phyloP scores from a whole-genome alignment of 1,284 basidiomycete genomes.

The Ceratobasidium sp. region DNA sequence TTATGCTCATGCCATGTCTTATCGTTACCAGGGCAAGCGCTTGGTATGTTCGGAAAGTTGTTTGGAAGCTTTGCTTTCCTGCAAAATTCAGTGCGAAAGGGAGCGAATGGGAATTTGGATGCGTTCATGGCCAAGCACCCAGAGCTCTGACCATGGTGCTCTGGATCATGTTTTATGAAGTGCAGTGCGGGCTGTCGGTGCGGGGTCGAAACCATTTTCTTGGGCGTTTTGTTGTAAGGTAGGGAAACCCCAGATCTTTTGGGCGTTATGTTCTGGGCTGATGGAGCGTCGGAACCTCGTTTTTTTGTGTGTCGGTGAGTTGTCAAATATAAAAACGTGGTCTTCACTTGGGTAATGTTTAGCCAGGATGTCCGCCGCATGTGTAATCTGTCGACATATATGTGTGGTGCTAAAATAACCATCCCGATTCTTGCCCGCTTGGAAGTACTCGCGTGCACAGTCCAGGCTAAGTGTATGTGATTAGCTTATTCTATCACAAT shows the following conservation, averaged over 20 bases:
- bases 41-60: conserved; percentile 19
- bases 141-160: neutral
- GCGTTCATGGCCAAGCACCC: conserved; percentile 19
- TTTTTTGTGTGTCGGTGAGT: conserved; percentile 51
- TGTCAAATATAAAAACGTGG: conserved; percentile 51
- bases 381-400: conserved; percentile 46
- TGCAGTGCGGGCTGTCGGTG: no score
- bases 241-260: no score
- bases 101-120: conserved; percentile 14
- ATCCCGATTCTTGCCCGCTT: conserved; percentile 52
- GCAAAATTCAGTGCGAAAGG: conserved; percentile 17
- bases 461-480: neutral
- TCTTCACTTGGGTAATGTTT: conserved; percentile 44
- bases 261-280: no score
- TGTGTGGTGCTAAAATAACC: no score
- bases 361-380: conserved; percentile 51
- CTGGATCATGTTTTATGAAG: neutral
- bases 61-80: conserved; percentile 25
- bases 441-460: neutral
- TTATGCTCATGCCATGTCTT: neutral
- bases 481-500: no score
- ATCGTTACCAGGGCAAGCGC: conserved; percentile 5
- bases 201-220: no score
- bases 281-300: conserved; percentile 48
- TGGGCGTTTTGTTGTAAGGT: no score